phyloP scores from a whole-genome alignment of 345 rosid genomes.

The Moricandia moricandioides region DNA sequence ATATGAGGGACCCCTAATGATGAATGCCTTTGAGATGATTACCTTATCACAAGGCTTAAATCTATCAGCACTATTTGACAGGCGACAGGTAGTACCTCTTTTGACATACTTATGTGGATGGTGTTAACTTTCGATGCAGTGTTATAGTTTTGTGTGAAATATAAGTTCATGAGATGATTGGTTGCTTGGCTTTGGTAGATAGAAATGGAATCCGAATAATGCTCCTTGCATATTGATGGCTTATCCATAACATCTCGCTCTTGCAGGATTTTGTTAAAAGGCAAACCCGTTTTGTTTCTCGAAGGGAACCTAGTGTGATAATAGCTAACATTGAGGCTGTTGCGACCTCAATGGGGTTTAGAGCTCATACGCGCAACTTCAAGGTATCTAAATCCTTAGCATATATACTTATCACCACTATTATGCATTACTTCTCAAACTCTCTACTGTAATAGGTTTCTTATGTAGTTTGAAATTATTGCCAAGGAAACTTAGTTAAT shows the following conservation, averaged over 20 bases:
- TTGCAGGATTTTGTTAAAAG: slow-evolving; percentile 70
- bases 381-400: slow-evolving; percentile 52
- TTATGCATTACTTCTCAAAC: background rate
- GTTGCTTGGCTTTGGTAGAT: slow-evolving; percentile 7
- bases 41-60: slow-evolving; percentile 94
- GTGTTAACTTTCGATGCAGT: background rate
- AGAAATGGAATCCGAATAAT: background rate
- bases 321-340: slow-evolving; percentile 65
- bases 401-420: background rate
- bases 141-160: background rate
- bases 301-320: slow-evolving; percentile 62
- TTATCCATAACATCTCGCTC: slow-evolving; percentile 1
- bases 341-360: slow-evolving; percentile 62
- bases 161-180: slow-evolving; percentile 3
- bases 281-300: slow-evolving; percentile 88
- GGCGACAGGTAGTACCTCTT: slow-evolving; percentile 59
- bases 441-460: background rate
- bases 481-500: background rate
- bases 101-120: background rate
- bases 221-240: background rate
- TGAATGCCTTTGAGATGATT: slow-evolving; percentile 99
- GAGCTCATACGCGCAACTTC: slow-evolving; percentile 66
- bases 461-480: slow-evolving; percentile 3
- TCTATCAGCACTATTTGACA: slow-evolving; percentile 84
- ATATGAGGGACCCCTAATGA: slow-evolving; percentile 62